Evolutionary conservation across 2,329 filamentous ascomycete genomes (phyloP), one percentile per base, ranked within the genome.

Genomic region (Colletotrichum gloeosporioides): DNA sequence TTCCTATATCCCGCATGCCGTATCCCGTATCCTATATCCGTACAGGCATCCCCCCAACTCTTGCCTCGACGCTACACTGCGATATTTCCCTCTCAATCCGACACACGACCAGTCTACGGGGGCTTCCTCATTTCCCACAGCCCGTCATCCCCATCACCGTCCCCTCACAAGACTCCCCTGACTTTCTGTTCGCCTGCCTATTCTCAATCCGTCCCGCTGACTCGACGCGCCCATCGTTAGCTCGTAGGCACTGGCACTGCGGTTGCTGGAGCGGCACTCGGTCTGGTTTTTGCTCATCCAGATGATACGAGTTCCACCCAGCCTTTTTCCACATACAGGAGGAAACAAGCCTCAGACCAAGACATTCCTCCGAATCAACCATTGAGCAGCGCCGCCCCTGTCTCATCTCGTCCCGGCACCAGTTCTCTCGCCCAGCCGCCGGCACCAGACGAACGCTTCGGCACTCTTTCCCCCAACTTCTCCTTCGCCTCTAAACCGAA

Each of bases 191-290:
- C 77, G 4, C 39, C 39, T 63, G 49, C 25, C 16, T 66, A 53
- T 53, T 53, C n/a, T 55, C 27, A 75, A 72, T 55, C 53, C 70
- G 53, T 49, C 57, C n/a, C 22, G 71, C 75, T 77, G 75, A 77
- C 71, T 71, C 53, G 53, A 65, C 49, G 36, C 61, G 69, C 36
- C 31, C 71, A 62, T 53, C n/a, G 3, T 77, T 72, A 92, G 91
- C 90, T 92, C 80, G 89, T 92, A 84, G 91, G 90, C 84, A 89
- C 90, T 79, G 90, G 91, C 83, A 90, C 90, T 84, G 90, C 90
- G 79, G 89, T 92, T 82, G 91, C 90, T 84, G 90, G 90, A 81
- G 90, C 90, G 79, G 87, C 90, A 83, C 88, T 87, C 79, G 90
- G 91, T 79, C 85, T 92, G 77, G 89, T 90, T 79, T 92, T 92